Conservation (phyloP, 108 stramenopile species). For the Pseudonitzschia multiseries region DNA sequence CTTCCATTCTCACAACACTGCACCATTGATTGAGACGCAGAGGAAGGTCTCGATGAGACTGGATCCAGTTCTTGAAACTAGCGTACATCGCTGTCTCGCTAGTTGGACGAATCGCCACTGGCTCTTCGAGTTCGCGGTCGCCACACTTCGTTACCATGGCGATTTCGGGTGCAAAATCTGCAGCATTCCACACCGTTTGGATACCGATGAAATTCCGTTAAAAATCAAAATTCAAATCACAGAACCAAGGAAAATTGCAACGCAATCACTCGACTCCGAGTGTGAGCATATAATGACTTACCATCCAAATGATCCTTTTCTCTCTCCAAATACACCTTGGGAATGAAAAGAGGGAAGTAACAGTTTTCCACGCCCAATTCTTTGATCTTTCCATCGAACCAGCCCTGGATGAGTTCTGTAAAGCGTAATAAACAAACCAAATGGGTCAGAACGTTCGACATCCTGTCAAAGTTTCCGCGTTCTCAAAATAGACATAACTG, state of each 20-base stretch:
- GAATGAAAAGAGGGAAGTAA: constrained; percentile 96
- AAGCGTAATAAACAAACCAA: not conserved
- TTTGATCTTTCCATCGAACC: constrained; percentile 84
- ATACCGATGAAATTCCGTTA: not conserved
- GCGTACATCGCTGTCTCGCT: constrained; percentile 98
- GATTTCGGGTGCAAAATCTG: constrained; percentile 96
- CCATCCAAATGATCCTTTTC: constrained; percentile 93
- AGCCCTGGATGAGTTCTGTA: constrained; percentile 87
- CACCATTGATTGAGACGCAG: constrained; percentile 97
- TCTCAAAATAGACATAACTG: not conserved
- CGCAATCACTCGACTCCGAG: not conserved
- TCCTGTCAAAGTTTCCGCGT: no score
- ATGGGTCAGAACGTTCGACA: not conserved
- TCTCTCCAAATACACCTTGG: constrained; percentile 79
- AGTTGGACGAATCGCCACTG: constrained; percentile 95
- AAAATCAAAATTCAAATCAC: not conserved
- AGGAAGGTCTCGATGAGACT: constrained; percentile 85
- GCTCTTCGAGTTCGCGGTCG: constrained; percentile 86
- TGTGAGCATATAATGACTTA: not conserved
- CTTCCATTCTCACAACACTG: constrained; percentile 97
- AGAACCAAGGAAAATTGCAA: no score
- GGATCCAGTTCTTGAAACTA: constrained; percentile 91
- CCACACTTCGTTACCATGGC: constrained; percentile 91
- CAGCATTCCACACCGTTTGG: constrained; percentile 14
- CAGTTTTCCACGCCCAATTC: constrained; percentile 88